Conservation (phyloP, 2,329 filamentous ascomycete genomes). For the Ceratocystis variospora region DNA sequence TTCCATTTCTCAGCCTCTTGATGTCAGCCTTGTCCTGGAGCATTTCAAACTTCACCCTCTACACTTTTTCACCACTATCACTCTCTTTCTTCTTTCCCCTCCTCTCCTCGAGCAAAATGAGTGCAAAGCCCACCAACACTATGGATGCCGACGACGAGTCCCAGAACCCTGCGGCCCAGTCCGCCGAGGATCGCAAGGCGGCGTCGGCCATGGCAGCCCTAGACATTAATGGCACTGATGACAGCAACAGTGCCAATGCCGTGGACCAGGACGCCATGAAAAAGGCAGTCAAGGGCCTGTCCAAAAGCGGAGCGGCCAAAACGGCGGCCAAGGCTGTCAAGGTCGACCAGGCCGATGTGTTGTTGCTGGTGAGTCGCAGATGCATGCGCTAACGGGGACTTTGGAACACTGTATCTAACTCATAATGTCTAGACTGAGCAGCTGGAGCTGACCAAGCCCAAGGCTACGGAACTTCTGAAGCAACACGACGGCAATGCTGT, state of each 20-base stretch:
- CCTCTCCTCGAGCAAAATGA: background rate
- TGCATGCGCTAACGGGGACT: background rate
- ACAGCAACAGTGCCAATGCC: slow-evolving; percentile 35
- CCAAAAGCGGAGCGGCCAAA: slow-evolving; percentile 8
- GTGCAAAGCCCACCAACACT: background rate
- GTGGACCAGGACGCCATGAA: slow-evolving; percentile 57
- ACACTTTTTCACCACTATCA: background rate
- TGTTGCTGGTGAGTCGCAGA: slow-evolving; percentile 43
- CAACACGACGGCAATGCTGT: slow-evolving; percentile 56
- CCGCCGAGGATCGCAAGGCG: slow-evolving; percentile 64
- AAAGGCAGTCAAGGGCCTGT: slow-evolving; percentile 55
- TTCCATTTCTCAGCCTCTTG: background rate
- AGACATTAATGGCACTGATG: slow-evolving; percentile 39
- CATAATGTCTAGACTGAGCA: slow-evolving; percentile 43
- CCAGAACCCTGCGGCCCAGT: slow-evolving; percentile 39
- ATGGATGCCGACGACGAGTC: slow-evolving; percentile 41
- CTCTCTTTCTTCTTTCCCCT: background rate
- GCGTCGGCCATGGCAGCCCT: slow-evolving; percentile 59
- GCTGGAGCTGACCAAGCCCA: slow-evolving; percentile 55
- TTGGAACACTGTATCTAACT: background rate
- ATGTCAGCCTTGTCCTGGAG: background rate
- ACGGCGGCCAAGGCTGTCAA: slow-evolving; percentile 42
- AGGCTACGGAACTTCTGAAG: slow-evolving; percentile 62
- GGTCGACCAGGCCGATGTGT: slow-evolving; percentile 58
- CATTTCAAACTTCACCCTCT: background rate